phyloP scores from a whole-genome alignment of 139 green algal species.

The Auxenochlorella pyrenoidosa region DNA sequence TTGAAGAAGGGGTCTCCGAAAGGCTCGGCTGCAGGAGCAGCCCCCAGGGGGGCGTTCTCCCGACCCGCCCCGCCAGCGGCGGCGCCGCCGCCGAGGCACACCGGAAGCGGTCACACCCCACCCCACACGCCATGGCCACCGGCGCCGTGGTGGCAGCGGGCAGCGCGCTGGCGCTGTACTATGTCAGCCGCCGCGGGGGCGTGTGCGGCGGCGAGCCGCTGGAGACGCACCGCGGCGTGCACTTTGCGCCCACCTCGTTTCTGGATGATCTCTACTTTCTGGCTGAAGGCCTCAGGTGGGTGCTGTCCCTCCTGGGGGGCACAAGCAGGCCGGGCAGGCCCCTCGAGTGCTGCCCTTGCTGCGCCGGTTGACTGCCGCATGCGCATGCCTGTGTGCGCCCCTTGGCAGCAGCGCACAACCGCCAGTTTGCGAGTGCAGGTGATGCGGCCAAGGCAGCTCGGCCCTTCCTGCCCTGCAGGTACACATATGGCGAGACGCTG shows the following conservation, averaged over 20 bases:
- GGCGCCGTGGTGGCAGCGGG: constrained; percentile 45
- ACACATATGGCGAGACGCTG: constrained; percentile 80
- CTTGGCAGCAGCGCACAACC: neutral
- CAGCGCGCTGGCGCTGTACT: constrained; percentile 51
- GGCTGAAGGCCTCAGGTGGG: constrained; percentile 76
- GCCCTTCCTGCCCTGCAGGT: constrained; percentile 49
- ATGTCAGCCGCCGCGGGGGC: neutral
- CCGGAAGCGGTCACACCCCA: no score
- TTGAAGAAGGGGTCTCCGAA: neutral
- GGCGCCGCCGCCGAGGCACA: no score
- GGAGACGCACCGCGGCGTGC: constrained; percentile 43
- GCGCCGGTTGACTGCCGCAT: no score
- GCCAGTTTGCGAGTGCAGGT: neutral
- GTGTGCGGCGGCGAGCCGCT: neutral
- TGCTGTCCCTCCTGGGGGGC: neutral
- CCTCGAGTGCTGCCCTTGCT: no score
- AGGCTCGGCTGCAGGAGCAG: neutral
- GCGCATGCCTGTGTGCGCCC: no score
- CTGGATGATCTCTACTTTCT: constrained; percentile 80
- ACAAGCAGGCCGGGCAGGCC: no score
- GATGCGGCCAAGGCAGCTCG: neutral
- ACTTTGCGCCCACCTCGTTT: constrained; percentile 73
- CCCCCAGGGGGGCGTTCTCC: no score
- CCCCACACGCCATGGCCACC: neutral
- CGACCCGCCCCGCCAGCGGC: no score